These are phyloP conservation scores for Geotrichum cucujoidarum DNA, from an alignment of 1,139 yeast genomes.

Conservation along the genomic window DNA sequence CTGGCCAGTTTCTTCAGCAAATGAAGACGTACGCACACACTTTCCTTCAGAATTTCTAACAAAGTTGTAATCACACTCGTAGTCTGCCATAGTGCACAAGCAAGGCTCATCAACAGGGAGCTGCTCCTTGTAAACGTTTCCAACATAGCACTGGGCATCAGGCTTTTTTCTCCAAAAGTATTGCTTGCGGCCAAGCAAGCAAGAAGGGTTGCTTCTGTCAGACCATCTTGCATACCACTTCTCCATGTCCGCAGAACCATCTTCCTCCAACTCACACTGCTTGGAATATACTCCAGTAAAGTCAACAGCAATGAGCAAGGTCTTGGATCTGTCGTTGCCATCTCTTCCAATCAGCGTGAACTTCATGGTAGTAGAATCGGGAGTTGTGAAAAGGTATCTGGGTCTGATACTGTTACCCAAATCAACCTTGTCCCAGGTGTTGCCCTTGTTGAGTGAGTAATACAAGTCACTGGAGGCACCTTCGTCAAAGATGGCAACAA, in stretches of 20 bases:
- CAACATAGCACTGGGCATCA: slow-evolving; percentile 64
- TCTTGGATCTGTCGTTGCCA: slow-evolving; percentile 29
- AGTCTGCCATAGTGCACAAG: slow-evolving; percentile 59
- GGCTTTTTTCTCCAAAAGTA: slow-evolving; percentile 63
- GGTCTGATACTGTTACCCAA: slow-evolving; percentile 51
- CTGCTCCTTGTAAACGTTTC: slow-evolving; percentile 55
- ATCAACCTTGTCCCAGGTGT: slow-evolving; percentile 51
- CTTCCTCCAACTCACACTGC: slow-evolving; percentile 39
- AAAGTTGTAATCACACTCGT: slow-evolving; percentile 69
- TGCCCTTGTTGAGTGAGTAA: slow-evolving; percentile 74
- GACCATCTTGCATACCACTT: slow-evolving; percentile 57
- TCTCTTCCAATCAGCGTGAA: slow-evolving; percentile 52
- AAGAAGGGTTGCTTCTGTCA: slow-evolving; percentile 47
- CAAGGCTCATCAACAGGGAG: slow-evolving; percentile 56
- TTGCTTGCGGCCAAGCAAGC: slow-evolving; percentile 72
- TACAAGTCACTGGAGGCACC: slow-evolving; percentile 31
- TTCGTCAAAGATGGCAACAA: slow-evolving; percentile 53
- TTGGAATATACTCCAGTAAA: slow-evolving; percentile 51
- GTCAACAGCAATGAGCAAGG: slow-evolving; percentile 48
- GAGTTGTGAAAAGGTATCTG: slow-evolving; percentile 48
- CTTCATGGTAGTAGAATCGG: slow-evolving; percentile 68
- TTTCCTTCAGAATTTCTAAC: slow-evolving; percentile 40
- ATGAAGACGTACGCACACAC: slow-evolving; percentile 51
- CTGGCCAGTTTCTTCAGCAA: slow-evolving; percentile 22
- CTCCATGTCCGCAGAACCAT: slow-evolving; percentile 60